phyloP scores from a whole-genome alignment of 495 filamentous ascomycete genomes.

The Terfezia boudieri region DNA sequence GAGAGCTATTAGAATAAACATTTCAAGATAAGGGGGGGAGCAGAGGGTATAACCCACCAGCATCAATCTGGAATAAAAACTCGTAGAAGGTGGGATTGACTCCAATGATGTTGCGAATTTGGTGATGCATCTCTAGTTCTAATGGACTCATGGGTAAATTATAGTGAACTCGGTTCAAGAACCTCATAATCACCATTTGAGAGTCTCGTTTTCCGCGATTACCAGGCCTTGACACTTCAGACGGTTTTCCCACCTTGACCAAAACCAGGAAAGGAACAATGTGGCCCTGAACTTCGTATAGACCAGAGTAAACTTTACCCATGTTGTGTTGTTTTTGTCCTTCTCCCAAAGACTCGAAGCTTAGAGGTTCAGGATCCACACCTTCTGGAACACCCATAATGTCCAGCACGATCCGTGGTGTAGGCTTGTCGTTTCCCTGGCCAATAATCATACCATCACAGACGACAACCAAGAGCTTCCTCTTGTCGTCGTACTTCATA shows the following conservation, averaged over 20 bases:
- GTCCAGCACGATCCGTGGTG: conserved; percentile 86
- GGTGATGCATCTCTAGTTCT: conserved; percentile 95
- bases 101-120: conserved; percentile 96
- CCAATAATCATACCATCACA: conserved; percentile 99
- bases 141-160: conserved; percentile 87
- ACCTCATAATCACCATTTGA: conserved; percentile 94
- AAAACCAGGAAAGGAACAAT: conserved; percentile 96
- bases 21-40: too few species aligned
- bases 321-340: conserved; percentile 97
- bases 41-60: conserved; percentile 18
- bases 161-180: conserved; percentile 95
- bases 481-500: conserved; percentile 96
- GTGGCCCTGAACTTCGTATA: conserved; percentile 94
- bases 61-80: conserved; percentile 89
- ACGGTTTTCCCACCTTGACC: conserved; percentile 92
- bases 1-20: background rate
- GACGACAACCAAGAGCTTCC: conserved; percentile 79
- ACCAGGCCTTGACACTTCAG: conserved; percentile 85
- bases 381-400: conserved; percentile 86
- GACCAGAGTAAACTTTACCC: conserved; percentile 92
- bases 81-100: conserved; percentile 98
- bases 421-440: conserved; percentile 90
- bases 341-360: conserved; percentile 91
- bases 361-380: conserved; percentile 88
- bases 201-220: conserved; percentile 99